phyloP scores from a whole-genome alignment of 1,139 yeast species.

The Pichia sp. region DNA sequence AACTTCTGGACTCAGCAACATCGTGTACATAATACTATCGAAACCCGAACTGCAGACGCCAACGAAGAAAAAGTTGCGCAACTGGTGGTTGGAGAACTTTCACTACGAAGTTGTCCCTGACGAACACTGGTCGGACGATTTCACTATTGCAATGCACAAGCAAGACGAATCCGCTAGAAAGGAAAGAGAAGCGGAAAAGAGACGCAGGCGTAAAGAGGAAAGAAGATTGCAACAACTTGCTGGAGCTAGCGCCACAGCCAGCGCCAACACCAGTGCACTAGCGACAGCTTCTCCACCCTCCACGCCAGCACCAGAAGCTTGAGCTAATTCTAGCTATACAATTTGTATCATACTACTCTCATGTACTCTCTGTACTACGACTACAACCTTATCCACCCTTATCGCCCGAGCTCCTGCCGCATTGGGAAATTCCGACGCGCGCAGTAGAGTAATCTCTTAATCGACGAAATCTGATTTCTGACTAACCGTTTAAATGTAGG shows the following conservation, averaged over 20 bases:
- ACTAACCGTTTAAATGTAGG: no score
- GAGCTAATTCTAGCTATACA: no score
- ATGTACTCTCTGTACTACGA: no score
- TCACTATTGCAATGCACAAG: slow-evolving; percentile 18
- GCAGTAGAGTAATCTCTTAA: no score
- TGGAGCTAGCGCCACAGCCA: slow-evolving; percentile 2
- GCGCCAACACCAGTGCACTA: background rate
- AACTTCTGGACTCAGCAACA: slow-evolving; percentile 25
- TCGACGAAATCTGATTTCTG: no score
- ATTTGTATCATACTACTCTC: no score
- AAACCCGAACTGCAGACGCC: slow-evolving; percentile 28
- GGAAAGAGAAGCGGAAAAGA: slow-evolving; percentile 12
- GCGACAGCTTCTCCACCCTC: no score
- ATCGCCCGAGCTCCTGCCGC: no score
- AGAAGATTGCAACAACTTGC: slow-evolving; percentile 1
- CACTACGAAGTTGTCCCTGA: slow-evolving; percentile 22
- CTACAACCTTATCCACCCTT: no score
- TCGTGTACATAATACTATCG: slow-evolving; percentile 26
- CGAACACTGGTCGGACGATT: slow-evolving; percentile 22
- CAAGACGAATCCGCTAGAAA: slow-evolving; percentile 13
- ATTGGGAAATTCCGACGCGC: no score
- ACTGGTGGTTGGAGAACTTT: slow-evolving; percentile 22
- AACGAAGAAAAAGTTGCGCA: slow-evolving; percentile 16
- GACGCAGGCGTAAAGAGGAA: slow-evolving; percentile 15
- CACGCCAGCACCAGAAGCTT: background rate